Conservation (phyloP, 2,329 filamentous ascomycete genomes). For the Claviceps pazoutovae region DNA sequence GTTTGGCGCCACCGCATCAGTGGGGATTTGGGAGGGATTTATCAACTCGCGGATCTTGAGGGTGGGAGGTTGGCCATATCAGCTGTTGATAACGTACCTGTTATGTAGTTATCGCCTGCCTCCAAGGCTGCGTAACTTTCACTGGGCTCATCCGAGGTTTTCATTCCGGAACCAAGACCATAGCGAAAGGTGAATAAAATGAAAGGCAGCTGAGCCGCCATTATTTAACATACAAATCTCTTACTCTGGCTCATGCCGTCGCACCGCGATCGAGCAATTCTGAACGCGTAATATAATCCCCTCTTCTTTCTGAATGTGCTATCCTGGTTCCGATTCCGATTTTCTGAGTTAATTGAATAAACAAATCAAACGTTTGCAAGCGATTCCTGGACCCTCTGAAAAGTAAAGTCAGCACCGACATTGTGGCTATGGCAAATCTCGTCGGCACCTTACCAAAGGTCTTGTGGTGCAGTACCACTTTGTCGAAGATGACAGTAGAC, state of each 20-base stretch:
- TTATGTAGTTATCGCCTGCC: no score
- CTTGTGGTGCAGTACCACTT: not conserved
- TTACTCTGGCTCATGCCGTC: not conserved
- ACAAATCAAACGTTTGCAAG: not conserved
- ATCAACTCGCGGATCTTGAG: no score
- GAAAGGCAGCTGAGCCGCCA: not conserved
- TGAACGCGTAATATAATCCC: not conserved
- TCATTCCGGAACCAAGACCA: no score
- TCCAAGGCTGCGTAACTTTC: no score
- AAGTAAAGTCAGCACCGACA: not conserved
- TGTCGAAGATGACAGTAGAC: not conserved
- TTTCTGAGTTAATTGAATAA: conserved; percentile 6
- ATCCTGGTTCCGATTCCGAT: conserved; percentile 4
- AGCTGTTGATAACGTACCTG: no score
- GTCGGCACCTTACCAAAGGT: not conserved
- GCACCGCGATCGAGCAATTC: not conserved
- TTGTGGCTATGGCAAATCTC: not conserved
- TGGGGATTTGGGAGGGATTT: not conserved
- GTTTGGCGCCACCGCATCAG: not conserved
- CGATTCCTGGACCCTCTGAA: not conserved
- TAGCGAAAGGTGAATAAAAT: not conserved
- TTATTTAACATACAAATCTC: not conserved
- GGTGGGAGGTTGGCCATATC: no score
- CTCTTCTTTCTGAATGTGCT: not conserved
- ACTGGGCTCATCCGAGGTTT: no score